Percentiles rank a stretch among this genome's conserved stretches.
These are phyloP conservation scores for Solanum pennellii DNA, from an alignment of 257 asterid species.

Conservation along the genomic window DNA sequence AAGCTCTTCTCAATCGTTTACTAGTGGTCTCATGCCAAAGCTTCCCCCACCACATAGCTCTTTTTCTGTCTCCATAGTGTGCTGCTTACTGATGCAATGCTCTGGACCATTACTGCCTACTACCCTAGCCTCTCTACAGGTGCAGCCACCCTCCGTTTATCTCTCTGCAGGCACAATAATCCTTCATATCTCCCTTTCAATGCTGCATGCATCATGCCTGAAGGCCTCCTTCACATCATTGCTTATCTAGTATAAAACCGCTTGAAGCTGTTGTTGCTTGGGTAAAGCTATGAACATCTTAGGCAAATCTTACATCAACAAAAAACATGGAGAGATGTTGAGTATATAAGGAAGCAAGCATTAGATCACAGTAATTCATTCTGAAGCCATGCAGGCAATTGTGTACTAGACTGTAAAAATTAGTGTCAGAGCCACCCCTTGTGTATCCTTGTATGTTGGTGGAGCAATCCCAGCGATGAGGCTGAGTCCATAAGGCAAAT, in stretches of 20 bases:
- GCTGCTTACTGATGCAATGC: not conserved
- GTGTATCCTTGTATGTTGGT: not conserved
- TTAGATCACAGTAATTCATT: not conserved
- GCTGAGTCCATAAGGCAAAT: not conserved
- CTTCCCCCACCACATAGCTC: not conserved
- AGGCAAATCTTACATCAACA: not conserved
- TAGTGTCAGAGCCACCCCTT: not conserved
- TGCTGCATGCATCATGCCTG: not conserved
- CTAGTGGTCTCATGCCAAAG: not conserved
- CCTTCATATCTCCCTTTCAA: not conserved
- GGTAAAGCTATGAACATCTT: not conserved
- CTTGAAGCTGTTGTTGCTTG: not conserved
- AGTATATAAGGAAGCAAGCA: not conserved
- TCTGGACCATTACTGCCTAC: not conserved
- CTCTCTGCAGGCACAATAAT: not conserved
- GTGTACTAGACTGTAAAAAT: not conserved
- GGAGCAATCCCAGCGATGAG: not conserved
- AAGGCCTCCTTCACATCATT: not conserved
- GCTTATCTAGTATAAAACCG: not conserved
- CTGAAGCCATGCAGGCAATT: not conserved
- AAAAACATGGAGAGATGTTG: not conserved
- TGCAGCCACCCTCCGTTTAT: not conserved
- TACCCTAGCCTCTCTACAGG: not conserved
- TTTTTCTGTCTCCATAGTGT: not conserved
- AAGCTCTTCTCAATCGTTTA: not conserved